Evolutionary conservation across 1,284 basidiomycete genomes (phyloP), one percentile per base, ranked within the genome.

Genomic region (Austroboletus novae-zelandiae): DNA sequence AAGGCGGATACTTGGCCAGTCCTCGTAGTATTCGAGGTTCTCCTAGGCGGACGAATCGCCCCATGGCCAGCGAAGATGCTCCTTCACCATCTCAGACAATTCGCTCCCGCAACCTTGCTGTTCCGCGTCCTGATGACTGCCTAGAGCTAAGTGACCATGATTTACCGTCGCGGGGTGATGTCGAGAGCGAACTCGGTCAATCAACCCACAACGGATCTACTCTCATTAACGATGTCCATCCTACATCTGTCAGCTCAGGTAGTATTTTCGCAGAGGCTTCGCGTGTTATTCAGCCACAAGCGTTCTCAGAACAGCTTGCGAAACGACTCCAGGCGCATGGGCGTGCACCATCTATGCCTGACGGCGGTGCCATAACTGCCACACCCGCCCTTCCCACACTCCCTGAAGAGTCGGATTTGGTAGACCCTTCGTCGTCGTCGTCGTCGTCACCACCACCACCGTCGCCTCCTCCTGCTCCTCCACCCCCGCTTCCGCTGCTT

Each of bases 11-110:
- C 40, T 67, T 80, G 17, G 80, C 81, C 2, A 85, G 79, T 62
- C 81, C 83, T 34, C 77, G 86, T 44, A 88, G 83, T 59, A 74
- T 84, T 36, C 76, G 83, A 57, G 80, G 77, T 17, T 86, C 84
- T 7, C 84, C 86, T 31, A 74, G 82, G 52, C 77, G 77, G 14
- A 74, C 69, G 31, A 75, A 80, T 42, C 67, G 72, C 23, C 43
- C 43, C 9, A 39, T 56, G 45, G 69, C 67, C 15, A 62, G 61
- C 36, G 68, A 80, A 20, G 73, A 72, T 5, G 63, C 69, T 30
- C 69, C 72, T 50, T 67, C 69, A 30, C 58, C 53, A 37, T 47
- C 60, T 43, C 66, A 55, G 42, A 62, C 59, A 43, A 72, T 69
- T 55, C 77, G 74, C 47, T 62, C 71, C 5, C 71, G 71, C 53